These are phyloP conservation scores for Rhynchosporium agropyri DNA, from an alignment of 2,329 filamentous ascomycete species.

Conservation along the genomic window DNA sequence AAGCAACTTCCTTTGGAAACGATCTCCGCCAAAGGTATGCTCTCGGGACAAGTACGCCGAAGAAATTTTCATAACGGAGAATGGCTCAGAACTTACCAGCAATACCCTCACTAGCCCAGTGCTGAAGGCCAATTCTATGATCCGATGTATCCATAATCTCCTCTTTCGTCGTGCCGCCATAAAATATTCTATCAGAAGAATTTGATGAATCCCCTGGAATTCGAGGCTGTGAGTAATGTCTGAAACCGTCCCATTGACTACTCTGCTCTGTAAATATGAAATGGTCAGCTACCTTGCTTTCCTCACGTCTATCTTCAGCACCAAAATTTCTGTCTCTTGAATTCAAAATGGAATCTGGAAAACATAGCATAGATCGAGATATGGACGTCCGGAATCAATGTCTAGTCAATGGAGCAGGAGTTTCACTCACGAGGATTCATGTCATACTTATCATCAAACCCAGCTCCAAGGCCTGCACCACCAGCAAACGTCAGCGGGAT, in stretches of 20 bases:
- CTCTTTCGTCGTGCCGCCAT: conserved; percentile 50
- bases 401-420: neutral
- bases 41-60: neutral
- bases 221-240: conserved; percentile 51
- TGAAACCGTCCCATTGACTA: conserved; percentile 55
- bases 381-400: too few species aligned
- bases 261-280: conserved; percentile 45
- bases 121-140: conserved; percentile 51
- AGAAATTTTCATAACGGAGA: neutral
- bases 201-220: conserved; percentile 32
- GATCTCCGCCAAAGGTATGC: too few species aligned
- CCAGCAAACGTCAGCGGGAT: conserved; percentile 48
- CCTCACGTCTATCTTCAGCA: too few species aligned
- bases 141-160: conserved; percentile 51
- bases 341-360: too few species aligned
- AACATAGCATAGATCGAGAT: too few species aligned
- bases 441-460: conserved; percentile 54
- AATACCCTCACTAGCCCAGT: conserved; percentile 53
- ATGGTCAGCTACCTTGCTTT: too few species aligned
- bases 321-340: too few species aligned
- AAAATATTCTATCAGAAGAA: conserved; percentile 48
- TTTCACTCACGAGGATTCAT: conserved; percentile 50
- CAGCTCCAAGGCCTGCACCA: conserved; percentile 42
- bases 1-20: too few species aligned
- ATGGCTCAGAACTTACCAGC: conserved; percentile 38